phyloP scores from a whole-genome alignment of 2,329 filamentous ascomycete genomes.

The Macroventuria anomochaeta region DNA sequence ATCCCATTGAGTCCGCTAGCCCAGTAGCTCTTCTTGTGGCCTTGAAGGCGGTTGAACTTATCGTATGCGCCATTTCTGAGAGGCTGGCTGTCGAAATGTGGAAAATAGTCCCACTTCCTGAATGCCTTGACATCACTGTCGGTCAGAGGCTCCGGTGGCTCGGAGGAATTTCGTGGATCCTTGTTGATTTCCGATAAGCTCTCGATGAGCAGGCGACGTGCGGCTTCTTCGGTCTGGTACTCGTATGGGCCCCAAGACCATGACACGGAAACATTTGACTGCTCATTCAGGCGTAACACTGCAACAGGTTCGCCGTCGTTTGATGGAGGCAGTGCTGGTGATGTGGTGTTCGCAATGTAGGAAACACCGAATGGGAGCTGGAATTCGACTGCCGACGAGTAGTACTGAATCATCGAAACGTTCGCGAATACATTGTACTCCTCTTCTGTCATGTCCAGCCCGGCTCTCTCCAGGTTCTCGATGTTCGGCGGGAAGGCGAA shows the following conservation, averaged over 20 bases:
- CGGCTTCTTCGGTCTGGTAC: constrained; percentile 37
- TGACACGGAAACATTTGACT: constrained; percentile 41
- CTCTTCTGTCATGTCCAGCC: constrained; percentile 43
- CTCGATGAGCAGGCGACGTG: constrained; percentile 34
- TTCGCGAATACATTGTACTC: constrained; percentile 43
- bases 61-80: constrained; percentile 38
- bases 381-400: constrained; percentile 44
- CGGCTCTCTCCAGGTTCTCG: constrained; percentile 41
- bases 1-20: constrained; percentile 47
- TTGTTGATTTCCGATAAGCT: constrained; percentile 46
- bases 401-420: constrained; percentile 47
- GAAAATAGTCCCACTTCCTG: constrained; percentile 50
- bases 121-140: constrained; percentile 42
- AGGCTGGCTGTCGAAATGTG: constrained; percentile 42
- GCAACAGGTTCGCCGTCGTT: constrained; percentile 45
- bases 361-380: constrained; percentile 46
- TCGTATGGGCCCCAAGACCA: constrained; percentile 50
- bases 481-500: constrained; percentile 47
- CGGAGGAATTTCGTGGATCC: constrained; percentile 44
- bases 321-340: constrained; percentile 38
- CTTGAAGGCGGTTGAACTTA: constrained; percentile 45
- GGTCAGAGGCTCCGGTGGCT: constrained; percentile 25
- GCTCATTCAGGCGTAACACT: constrained; percentile 38
- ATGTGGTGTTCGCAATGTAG: constrained; percentile 39
- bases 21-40: constrained; percentile 47